Percentiles rank a stretch among this genome's conserved stretches.
phyloP scores from a whole-genome alignment of 2,329 filamentous ascomycete genomes.

The Fonsecaea erecta region DNA sequence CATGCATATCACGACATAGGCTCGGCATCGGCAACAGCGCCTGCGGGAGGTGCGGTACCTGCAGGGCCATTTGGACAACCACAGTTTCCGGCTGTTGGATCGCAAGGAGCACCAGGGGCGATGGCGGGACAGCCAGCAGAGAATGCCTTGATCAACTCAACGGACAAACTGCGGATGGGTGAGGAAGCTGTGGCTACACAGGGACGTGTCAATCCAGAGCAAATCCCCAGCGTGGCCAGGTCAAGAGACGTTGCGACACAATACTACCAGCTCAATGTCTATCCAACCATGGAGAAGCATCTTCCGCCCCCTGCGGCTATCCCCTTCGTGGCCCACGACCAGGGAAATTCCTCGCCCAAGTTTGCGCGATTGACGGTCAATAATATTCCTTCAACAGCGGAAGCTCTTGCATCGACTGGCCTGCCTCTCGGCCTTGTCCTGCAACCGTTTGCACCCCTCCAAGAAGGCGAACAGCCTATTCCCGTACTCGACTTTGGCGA shows the following conservation, averaged over 20 bases:
- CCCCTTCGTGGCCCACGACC: conserved; percentile 91
- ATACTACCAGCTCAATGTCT: conserved; percentile 84
- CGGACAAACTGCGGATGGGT: conserved; percentile 45
- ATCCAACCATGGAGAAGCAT: conserved; percentile 94
- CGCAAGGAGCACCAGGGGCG: conserved; percentile 47
- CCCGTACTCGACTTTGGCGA: conserved; percentile 96
- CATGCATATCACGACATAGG: conserved; percentile 91
- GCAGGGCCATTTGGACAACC: conserved; percentile 14
- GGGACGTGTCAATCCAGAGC: conserved; percentile 82
- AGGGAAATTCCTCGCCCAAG: conserved; percentile 95
- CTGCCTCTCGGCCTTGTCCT: conserved; percentile 85
- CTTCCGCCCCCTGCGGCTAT: conserved; percentile 85
- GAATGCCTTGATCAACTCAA: conserved; percentile 27
- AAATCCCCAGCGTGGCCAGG: conserved; percentile 86
- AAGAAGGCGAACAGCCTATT: conserved; percentile 82
- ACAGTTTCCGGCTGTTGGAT: conserved; percentile 40
- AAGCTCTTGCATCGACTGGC: conserved; percentile 78
- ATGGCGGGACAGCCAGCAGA: conserved; percentile 37
- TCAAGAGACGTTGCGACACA: conserved; percentile 81
- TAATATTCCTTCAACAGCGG: conserved; percentile 82
- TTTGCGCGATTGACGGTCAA: conserved; percentile 90
- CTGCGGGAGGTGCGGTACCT: conserved; percentile 8
- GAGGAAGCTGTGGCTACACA: conserved; percentile 67
- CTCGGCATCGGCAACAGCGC: conserved; percentile 61
- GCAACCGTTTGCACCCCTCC: conserved; percentile 82